A percentile compares a stretch with the other conserved stretches of the same genome.
Evolutionary conservation across 1,284 basidiomycete species (phyloP).

Genomic region (Papiliotrema terrestris): DNA sequence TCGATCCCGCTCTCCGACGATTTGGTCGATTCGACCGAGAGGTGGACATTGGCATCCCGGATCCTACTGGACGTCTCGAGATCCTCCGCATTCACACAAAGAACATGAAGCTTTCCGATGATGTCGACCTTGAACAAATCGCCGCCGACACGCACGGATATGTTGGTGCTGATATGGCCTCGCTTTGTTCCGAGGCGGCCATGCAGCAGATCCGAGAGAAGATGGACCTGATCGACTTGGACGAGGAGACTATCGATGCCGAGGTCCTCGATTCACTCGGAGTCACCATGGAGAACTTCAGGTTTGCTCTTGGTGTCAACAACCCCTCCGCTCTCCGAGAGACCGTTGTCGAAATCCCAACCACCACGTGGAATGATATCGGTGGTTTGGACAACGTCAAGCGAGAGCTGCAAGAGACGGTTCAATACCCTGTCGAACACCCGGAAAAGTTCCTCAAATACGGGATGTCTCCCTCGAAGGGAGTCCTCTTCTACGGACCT

Average conservation of each 20-base stretch:
- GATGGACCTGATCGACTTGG: conserved; percentile 91
- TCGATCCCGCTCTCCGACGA: conserved; percentile 94
- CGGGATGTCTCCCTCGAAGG: conserved; percentile 98
- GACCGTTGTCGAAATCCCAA: conserved; percentile 94
- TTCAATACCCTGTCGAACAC: conserved; percentile 99
- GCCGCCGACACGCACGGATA: conserved; percentile 99
- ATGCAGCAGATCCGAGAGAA: conserved; percentile 99
- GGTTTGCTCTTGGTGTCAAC: conserved; percentile 87
- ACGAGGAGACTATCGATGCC: conserved; percentile 93
- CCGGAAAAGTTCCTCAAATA: conserved; percentile 99
- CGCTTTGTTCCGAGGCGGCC: conserved; percentile 92
- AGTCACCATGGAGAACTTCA: conserved; percentile 98
- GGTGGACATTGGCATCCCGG: conserved; percentile 98
- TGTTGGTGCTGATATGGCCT: conserved; percentile 95
- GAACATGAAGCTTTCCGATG: conserved; percentile 99
- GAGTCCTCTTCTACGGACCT: conserved; percentile 95
- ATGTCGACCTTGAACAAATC: conserved; percentile 97
- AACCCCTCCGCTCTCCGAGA: conserved; percentile 97
- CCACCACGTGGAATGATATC: conserved; percentile 96
- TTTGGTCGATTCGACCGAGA: conserved; percentile 99
- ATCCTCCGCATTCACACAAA: conserved; percentile 99
- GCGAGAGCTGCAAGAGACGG: conserved; percentile 97
- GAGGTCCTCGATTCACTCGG: conserved; percentile 94
- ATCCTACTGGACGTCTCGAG: conserved; percentile 96
- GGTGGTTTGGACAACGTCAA: conserved; percentile 99